Conservation (phyloP, 2,329 filamentous ascomycete species). For the Berkeleyomyces rouxiae region DNA sequence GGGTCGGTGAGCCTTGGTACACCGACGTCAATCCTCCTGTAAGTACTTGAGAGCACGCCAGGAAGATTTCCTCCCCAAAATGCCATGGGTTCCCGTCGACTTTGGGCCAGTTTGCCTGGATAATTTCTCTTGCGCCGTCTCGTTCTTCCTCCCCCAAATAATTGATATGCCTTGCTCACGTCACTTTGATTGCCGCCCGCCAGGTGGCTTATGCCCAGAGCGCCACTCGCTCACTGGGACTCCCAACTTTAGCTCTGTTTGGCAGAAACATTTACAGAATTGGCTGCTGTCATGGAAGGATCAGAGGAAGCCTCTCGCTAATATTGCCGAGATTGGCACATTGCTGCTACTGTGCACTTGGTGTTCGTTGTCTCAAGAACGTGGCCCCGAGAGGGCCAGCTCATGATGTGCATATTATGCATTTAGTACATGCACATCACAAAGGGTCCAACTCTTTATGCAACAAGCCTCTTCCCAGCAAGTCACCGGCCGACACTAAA, state of each 20-base stretch:
- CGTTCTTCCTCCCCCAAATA: neutral
- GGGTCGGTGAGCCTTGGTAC: no score
- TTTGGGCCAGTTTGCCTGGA: neutral
- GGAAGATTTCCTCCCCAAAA: no score
- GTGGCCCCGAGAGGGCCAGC: no score
- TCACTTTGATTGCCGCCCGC: neutral
- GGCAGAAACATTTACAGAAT: neutral
- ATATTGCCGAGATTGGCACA: neutral
- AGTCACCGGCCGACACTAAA: neutral
- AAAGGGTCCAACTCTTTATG: no score
- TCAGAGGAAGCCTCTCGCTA: constrained; percentile 2
- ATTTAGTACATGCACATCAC: no score
- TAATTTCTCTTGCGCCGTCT: neutral
- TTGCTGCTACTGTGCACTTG: no score
- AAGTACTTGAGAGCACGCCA: no score
- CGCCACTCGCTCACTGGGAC: neutral
- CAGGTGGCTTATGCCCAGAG: neutral
- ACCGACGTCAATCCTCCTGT: no score
- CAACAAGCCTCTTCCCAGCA: neutral
- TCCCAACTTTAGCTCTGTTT: neutral
- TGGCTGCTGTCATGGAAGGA: constrained; percentile 3
- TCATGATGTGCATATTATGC: no score
- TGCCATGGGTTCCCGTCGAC: no score
- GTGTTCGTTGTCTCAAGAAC: no score
- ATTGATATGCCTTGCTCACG: neutral